A percentile compares a stretch with the other conserved stretches of the same genome.
Conservation (phyloP, 2,329 filamentous ascomycete genomes). For the Pestalotiopsis sp. region DNA sequence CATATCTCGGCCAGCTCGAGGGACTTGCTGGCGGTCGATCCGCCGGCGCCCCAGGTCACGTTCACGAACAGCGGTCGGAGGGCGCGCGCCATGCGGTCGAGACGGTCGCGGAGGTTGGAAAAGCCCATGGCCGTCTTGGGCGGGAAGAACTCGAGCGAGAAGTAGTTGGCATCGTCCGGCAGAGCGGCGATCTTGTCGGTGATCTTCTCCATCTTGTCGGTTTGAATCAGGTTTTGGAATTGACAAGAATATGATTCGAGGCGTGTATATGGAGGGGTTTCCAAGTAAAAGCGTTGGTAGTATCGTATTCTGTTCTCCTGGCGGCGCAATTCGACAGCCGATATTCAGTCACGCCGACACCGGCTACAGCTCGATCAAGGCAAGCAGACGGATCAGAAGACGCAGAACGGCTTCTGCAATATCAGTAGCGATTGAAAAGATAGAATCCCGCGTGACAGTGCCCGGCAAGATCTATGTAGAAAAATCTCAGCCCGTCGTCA, state of each 20-base stretch:
- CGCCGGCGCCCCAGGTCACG: slow-evolving; percentile 96
- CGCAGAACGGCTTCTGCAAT: background rate
- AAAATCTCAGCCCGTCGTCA: slow-evolving; percentile 7
- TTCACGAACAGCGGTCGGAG: slow-evolving; percentile 93
- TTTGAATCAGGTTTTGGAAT: background rate
- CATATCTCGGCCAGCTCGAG: slow-evolving; percentile 94
- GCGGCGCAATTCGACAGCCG: background rate
- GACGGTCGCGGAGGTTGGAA: slow-evolving; percentile 87
- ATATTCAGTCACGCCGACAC: background rate
- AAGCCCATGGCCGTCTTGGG: slow-evolving; percentile 97
- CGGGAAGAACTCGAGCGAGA: slow-evolving; percentile 98
- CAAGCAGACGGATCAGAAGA: background rate
- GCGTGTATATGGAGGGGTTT: background rate
- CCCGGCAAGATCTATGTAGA: background rate
- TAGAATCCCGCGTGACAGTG: background rate
- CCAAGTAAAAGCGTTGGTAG: background rate
- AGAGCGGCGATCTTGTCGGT: slow-evolving; percentile 93
- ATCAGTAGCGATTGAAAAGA: background rate
- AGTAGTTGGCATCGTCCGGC: slow-evolving; percentile 80
- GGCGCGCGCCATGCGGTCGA: slow-evolving; percentile 92
- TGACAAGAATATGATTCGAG: background rate
- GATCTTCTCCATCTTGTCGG: slow-evolving; percentile 74
- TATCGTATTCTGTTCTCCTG: background rate
- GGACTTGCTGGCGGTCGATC: slow-evolving; percentile 87
- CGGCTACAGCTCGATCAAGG: background rate